Evolutionary conservation across 371 early-diverging fungal species (phyloP).

Genomic region (Syncephalastrum contaminatum): DNA sequence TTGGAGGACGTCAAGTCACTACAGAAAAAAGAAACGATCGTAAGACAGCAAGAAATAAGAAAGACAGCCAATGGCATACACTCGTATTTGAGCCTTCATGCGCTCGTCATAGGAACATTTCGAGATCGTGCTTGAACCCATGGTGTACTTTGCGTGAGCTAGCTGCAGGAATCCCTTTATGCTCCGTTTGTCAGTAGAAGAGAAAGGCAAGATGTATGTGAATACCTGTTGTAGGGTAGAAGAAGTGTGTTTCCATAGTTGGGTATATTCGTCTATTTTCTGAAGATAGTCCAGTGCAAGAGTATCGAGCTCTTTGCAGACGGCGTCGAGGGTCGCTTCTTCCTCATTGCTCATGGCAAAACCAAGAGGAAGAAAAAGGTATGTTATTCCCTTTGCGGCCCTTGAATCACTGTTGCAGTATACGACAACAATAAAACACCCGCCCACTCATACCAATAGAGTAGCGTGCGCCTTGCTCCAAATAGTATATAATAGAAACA

Average conservation of each 20-base stretch:
- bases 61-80: constrained; percentile 21
- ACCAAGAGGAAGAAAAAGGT: too few relatives aligned
- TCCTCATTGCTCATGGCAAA: neutral
- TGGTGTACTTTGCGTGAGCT: constrained; percentile 57
- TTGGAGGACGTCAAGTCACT: neutral
- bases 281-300: constrained; percentile 31
- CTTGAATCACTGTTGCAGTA: too few relatives aligned
- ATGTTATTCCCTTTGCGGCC: too few relatives aligned
- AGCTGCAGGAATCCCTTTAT: constrained; percentile 47
- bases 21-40: neutral
- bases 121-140: constrained; percentile 47
- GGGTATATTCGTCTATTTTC: constrained; percentile 34
- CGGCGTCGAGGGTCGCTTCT: constrained; percentile 6
- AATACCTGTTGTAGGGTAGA: constrained; percentile 32
- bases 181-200: neutral
- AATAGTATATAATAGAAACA: too few relatives aligned
- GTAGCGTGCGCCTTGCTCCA: too few relatives aligned
- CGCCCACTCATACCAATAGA: too few relatives aligned
- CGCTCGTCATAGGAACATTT: constrained; percentile 52
- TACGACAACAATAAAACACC: too few relatives aligned
- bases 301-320: constrained; percentile 30
- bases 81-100: constrained; percentile 47
- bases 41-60: too few relatives aligned
- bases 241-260: constrained; percentile 23
- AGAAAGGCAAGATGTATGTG: neutral